phyloP scores from a whole-genome alignment of 176 grass and related monocot species.

The Pontederia paniculata region DNA sequence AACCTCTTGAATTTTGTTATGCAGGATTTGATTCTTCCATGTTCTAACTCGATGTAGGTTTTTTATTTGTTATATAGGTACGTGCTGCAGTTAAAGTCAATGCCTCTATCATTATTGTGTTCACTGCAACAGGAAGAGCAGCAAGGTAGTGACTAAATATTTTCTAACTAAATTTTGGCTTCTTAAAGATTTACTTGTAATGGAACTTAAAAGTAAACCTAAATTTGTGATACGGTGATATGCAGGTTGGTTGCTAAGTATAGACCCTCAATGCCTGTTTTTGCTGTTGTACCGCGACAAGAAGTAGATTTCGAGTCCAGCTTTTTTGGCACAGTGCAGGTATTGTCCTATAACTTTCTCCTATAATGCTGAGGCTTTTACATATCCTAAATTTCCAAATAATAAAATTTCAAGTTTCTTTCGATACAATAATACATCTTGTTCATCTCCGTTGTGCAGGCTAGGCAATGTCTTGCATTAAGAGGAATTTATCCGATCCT shows the following conservation, averaged over 20 bases:
- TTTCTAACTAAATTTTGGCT: not conserved
- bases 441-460: conserved; percentile 32
- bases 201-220: not conserved
- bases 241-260: conserved; percentile 89
- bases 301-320: no score
- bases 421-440: not conserved
- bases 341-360: no score
- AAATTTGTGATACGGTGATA: not conserved
- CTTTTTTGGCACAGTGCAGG: no score
- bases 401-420: no score
- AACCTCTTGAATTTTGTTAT: not conserved
- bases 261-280: conserved; percentile 89
- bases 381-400: no score
- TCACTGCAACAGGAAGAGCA: conserved; percentile 93
- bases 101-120: conserved; percentile 89
- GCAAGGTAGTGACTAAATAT: conserved; percentile 46
- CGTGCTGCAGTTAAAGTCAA: conserved; percentile 95
- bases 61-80: conserved; percentile 33
- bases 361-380: no score
- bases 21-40: not conserved
- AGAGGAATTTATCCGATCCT: conserved; percentile 82
- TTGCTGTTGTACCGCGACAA: conserved; percentile 84
- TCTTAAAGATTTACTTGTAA: not conserved
- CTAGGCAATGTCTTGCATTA: conserved; percentile 71
- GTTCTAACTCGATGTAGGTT: not conserved